A percentile compares a stretch with the other conserved stretches of the same genome.
Conservation (phyloP, 306 rosid genomes). For the Corylus heterophylla region DNA sequence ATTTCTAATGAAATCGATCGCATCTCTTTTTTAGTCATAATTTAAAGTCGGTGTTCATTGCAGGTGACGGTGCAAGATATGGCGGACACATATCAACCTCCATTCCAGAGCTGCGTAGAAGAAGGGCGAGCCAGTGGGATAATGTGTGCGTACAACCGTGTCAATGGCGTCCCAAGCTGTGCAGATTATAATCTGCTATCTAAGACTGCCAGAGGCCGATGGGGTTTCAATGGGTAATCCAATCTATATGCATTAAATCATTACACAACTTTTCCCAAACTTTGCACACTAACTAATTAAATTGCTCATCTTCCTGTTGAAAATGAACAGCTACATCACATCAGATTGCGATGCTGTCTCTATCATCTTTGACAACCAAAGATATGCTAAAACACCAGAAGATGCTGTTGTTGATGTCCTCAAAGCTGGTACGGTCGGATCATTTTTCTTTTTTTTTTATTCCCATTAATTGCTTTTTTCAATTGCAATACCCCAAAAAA, state of each 20-base stretch:
- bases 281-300: neutral
- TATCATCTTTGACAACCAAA: slow-evolving; percentile 51
- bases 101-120: slow-evolving; percentile 73
- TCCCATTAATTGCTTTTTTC: too few relatives aligned
- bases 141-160: slow-evolving; percentile 90
- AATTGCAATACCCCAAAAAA: too few relatives aligned
- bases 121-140: slow-evolving; percentile 79
- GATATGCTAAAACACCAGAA: slow-evolving; percentile 64
- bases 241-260: neutral
- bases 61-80: slow-evolving; percentile 83
- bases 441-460: too few relatives aligned
- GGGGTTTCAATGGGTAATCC: slow-evolving; percentile 78
- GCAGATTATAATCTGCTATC: slow-evolving; percentile 74
- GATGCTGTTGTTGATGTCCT: slow-evolving; percentile 84
- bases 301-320: neutral
- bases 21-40: too few relatives aligned
- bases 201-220: slow-evolving; percentile 51
- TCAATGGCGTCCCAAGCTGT: slow-evolving; percentile 89
- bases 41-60: neutral
- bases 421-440: slow-evolving; percentile 54
- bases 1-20: too few relatives aligned
- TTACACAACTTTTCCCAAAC: neutral
- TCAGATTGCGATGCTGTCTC: slow-evolving; percentile 91
- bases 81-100: slow-evolving; percentile 89
- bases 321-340: slow-evolving; percentile 60